Percentiles rank a stretch among this genome's conserved stretches.
Evolutionary conservation across 2,329 filamentous ascomycete species (phyloP).

Genomic region (Arthrobotrys conoides): DNA sequence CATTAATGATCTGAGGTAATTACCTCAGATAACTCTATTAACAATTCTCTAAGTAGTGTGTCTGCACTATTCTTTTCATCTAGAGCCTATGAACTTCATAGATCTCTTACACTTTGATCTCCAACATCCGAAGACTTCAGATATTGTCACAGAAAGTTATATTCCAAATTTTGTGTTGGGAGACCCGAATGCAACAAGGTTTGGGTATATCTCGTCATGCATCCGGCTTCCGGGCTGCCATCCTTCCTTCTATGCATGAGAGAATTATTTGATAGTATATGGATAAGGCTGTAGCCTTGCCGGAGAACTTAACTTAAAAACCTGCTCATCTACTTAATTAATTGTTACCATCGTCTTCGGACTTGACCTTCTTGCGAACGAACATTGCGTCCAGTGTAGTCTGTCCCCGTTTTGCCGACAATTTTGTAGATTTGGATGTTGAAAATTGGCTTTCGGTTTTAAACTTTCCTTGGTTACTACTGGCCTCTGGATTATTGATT

Average conservation of each 20-base stretch:
- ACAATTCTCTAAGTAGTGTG: too few species aligned
- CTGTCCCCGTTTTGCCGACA: slow-evolving; percentile 41
- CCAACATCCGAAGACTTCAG: not conserved
- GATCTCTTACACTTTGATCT: not conserved
- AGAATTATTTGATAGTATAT: slow-evolving; percentile 26
- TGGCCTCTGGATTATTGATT: not conserved
- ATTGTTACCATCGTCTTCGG: slow-evolving; percentile 8
- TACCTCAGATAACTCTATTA: slow-evolving; percentile 18
- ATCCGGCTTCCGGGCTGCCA: slow-evolving; percentile 13
- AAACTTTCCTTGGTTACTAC: not conserved
- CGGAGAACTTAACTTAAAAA: slow-evolving; percentile 37
- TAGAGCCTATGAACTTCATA: not conserved
- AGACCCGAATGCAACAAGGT: slow-evolving; percentile 56
- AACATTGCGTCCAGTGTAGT: slow-evolving; percentile 36
- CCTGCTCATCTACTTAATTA: slow-evolving; percentile 8
- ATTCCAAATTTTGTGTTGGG: slow-evolving; percentile 38
- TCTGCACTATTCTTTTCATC: not conserved
- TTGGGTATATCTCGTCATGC: slow-evolving; percentile 43
- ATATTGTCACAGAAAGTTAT: not conserved
- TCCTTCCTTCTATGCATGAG: slow-evolving; percentile 6
- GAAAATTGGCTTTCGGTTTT: not conserved
- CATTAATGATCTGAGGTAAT: slow-evolving; percentile 26
- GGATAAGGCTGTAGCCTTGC: not conserved
- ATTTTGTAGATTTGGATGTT: not conserved
- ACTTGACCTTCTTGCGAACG: slow-evolving; percentile 34